Percentiles rank a stretch among this genome's conserved stretches.
Evolutionary conservation across 257 asterid genomes (phyloP).

Genomic region (Anisodus tanguticus): DNA sequence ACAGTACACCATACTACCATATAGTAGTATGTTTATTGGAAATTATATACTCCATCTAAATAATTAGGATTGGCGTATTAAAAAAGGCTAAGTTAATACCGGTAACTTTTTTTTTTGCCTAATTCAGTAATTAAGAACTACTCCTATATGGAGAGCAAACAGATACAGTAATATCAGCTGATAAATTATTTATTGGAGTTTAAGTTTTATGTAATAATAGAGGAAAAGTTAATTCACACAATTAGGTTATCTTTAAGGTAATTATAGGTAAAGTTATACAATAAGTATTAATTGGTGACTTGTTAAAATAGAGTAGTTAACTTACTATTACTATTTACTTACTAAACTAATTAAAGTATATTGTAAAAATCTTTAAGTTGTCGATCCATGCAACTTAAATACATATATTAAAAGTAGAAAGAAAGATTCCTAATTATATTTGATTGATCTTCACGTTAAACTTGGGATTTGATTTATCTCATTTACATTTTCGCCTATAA

Average conservation of each 20-base stretch:
- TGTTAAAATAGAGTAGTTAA: neutral
- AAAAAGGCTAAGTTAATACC: too few species aligned
- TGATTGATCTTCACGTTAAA: neutral
- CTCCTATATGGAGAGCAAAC: neutral
- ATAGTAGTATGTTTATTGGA: too few species aligned
- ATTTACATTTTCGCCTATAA: neutral
- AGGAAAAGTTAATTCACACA: neutral
- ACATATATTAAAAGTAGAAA: neutral
- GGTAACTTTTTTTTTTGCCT: neutral
- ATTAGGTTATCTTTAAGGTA: neutral
- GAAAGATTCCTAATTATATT: neutral
- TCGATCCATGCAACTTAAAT: neutral
- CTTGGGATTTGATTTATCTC: constrained; percentile 3
- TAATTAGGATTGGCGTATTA: too few species aligned
- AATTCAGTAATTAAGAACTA: neutral
- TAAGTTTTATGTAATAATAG: too few species aligned
- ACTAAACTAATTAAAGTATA: neutral
- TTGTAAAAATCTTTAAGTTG: neutral
- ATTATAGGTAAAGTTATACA: neutral
- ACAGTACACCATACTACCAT: too few species aligned
- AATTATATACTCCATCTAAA: too few species aligned
- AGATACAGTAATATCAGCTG: neutral
- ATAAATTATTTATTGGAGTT: neutral
- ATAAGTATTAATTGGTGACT: neutral
- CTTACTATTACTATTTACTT: neutral